phyloP scores from a whole-genome alignment of 495 filamentous ascomycete species.

The Thermothielavioides terrestris region DNA sequence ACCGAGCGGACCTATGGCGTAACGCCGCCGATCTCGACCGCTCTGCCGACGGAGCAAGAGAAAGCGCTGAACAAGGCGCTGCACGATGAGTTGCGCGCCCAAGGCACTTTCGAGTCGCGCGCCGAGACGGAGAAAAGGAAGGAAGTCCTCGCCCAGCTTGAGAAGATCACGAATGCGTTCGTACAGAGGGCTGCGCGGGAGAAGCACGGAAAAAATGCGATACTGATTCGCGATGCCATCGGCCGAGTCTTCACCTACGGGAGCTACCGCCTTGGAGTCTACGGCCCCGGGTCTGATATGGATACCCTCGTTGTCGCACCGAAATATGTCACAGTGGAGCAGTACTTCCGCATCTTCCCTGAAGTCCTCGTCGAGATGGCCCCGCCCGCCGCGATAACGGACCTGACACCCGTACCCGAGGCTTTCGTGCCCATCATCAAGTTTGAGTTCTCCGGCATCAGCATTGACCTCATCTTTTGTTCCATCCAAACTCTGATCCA shows the following conservation, averaged over 20 bases:
- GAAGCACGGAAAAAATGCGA: constrained; percentile 66
- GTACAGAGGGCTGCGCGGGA: constrained; percentile 63
- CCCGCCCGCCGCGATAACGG: constrained; percentile 64
- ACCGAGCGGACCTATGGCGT: constrained; percentile 55
- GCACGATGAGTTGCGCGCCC: constrained; percentile 68
- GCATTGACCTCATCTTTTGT: constrained; percentile 91
- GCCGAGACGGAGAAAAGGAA: constrained; percentile 63
- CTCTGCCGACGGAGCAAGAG: constrained; percentile 65
- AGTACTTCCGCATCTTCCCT: constrained; percentile 88
- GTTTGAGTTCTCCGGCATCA: constrained; percentile 79
- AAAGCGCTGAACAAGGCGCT: constrained; percentile 66
- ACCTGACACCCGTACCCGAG: constrained; percentile 78
- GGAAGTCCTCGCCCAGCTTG: constrained; percentile 57
- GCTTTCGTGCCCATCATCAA: constrained; percentile 96
- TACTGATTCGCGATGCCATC: constrained; percentile 67
- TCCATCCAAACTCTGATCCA: constrained; percentile 59
- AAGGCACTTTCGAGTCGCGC: constrained; percentile 82
- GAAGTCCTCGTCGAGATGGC: constrained; percentile 63
- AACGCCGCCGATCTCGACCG: constrained; percentile 73
- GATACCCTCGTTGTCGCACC: constrained; percentile 90
- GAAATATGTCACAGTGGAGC: constrained; percentile 72
- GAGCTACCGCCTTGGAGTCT: constrained; percentile 88
- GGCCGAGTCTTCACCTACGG: constrained; percentile 93
- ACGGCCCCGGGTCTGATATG: constrained; percentile 93
- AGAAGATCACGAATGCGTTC: constrained; percentile 74